Base-by-base conservation (phyloP, 2,329 filamentous ascomycete species). In the Scedosporium boydii region DNA sequence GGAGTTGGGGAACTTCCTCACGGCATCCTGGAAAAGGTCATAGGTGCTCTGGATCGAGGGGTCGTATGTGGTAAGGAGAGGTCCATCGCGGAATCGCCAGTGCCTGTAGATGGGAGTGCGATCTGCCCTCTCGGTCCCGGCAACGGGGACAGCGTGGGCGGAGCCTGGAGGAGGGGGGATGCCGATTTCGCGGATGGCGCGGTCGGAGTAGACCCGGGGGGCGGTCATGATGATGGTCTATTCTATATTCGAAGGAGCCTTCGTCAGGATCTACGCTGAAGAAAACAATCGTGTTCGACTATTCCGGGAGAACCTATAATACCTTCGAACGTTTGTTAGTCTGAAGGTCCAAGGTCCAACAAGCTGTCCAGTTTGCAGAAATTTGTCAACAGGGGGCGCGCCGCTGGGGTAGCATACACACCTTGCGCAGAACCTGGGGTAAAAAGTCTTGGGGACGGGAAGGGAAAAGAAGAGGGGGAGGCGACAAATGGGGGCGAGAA, bases 61-160 rank as follows among this genome's bases (percentile, higher is more conserved):
- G 71, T 95, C 88, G 66, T 90, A 78, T 5, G 88, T 88, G 69
- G 84, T 81, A 51, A 96, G 76, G 63, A 96, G 80, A 55, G 84
- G 83, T 64, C 84, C 84, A 75, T 96, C 87, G 63, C 82, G 81
- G 70, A 88, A 87, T 66, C 84, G 84, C 85, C 88, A 96, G 75
- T 96, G 88, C 65, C 95, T 86, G 76, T 98, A 98, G 66, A 96
- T 77, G 57, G 85, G 78, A 59, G 83, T 89, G 67, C 92, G 87
- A 64, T 87, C 89, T 58, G 90, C 86, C 64, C 81, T 79, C 74
- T 90, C 85, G 57, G 88, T 87, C 65, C 89, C 89, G 0, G 91
- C 88, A 21, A 99, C 69, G 12, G 91, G 78, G 14, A 96, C 79
- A 56, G 88, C 89, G 72, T 95, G 95, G 1, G 92, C 90, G 58